Evolutionary conservation across 495 filamentous ascomycete species (phyloP), one percentile per base, ranked within the genome.

Genomic region (Penicillium paxilli): DNA sequence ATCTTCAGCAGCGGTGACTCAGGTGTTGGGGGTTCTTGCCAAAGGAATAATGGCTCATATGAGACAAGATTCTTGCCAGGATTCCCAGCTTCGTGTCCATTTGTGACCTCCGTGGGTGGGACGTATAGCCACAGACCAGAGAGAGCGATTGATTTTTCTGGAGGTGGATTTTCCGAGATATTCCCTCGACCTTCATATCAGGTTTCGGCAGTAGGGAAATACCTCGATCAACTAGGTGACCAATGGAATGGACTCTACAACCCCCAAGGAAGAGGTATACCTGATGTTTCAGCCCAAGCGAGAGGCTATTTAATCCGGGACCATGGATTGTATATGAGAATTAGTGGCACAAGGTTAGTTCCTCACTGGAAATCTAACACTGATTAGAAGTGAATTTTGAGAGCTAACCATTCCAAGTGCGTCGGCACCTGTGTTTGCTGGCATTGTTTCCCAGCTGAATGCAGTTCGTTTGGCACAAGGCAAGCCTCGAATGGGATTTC

Each of bases 81-180:
- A 5, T 94, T 90, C 67, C 91, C 90, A 0, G 87, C 86, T 0
- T 77, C 81, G n/a, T 95, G 91, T 57, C 91, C 91, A 0, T 94
- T 84, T 61, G 85, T 94, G 4, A 96, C 90, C 0, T 72, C 83
- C 0, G 88, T 94, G 8, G 90, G 90, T 11, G 89, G 85, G 4
- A 90, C 87, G 0, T 70, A 73, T n/a, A 71, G 77, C 16, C 73
- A 79, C 1, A 62, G 71, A 2, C 78, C 83, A 6, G 72, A 86
- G 38, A 77, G 67, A 20, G 87, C 80, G 11, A 77, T 83, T 30
- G 61, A 55, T 21, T 87, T 83, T 55, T 84, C 83, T 26, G 79
- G 79, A 0, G 90, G 87, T 8, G 88, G 90, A 1, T 93, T 95
- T 68, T 87, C 83, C 4, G 80, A 87, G 38, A 74, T 79, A n/a